Conservation (phyloP, 2,329 filamentous ascomycete species). For the Fusarium paranaense region DNA sequence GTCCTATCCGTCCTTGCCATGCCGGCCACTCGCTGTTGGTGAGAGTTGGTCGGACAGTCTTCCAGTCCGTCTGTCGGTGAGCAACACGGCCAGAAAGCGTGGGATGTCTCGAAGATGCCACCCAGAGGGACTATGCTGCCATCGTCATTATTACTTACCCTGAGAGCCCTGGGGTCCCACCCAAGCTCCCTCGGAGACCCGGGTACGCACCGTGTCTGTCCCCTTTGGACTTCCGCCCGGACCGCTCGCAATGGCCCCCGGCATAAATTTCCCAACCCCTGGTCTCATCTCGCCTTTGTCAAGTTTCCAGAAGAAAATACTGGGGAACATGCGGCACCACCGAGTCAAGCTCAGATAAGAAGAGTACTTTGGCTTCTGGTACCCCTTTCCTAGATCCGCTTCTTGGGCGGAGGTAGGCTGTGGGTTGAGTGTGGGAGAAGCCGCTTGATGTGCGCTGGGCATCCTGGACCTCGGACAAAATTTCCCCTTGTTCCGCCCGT, state of each 20-base stretch:
- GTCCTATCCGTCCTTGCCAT: background rate
- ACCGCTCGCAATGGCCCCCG: constrained; percentile 7
- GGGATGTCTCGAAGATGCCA: background rate
- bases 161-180: background rate
- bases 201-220: constrained; percentile 14
- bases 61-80: background rate
- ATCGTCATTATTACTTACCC: background rate
- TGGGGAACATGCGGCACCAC: constrained; percentile 20
- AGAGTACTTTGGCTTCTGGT: constrained; percentile 14
- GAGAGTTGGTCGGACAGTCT: background rate
- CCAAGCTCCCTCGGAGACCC: constrained; percentile 13
- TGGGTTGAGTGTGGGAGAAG: background rate
- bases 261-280: constrained; percentile 31
- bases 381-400: background rate
- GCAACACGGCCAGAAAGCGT: background rate
- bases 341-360: constrained; percentile 13
- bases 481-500: constrained; percentile 14
- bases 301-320: constrained; percentile 32
- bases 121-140: background rate
- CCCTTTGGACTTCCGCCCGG: constrained; percentile 17
- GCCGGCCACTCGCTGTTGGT: background rate
- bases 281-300: constrained; percentile 32
- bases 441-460: constrained; percentile 7
- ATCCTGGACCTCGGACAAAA: constrained; percentile 11
- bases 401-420: background rate